These are phyloP conservation scores for Candida freyschussii DNA, from an alignment of 1,139 yeast genomes.

Conservation along the genomic window DNA sequence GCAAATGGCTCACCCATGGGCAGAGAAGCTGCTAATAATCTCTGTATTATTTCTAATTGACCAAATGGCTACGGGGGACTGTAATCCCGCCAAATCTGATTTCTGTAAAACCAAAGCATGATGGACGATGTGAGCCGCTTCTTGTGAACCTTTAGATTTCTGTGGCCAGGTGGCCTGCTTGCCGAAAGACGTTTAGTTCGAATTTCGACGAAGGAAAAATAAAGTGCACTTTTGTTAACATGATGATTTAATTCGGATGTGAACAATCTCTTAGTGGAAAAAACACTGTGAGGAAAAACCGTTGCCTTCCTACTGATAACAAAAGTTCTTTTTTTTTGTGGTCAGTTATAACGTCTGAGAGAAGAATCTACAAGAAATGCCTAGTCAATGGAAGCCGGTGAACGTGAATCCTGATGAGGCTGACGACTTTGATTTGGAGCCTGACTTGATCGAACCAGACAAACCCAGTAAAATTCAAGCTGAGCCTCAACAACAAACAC, in stretches of 20 bases:
- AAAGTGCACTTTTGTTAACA: constrained; percentile 12
- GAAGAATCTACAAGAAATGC: constrained; percentile 11
- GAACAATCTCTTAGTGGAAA: constrained; percentile 31
- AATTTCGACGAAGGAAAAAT: too few relatives aligned
- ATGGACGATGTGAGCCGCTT: not conserved
- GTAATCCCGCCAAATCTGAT: too few relatives aligned
- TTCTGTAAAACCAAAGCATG: too few relatives aligned
- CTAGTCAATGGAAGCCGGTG: constrained; percentile 26
- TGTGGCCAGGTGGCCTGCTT: constrained; percentile 18
- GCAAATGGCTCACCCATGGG: too few relatives aligned
- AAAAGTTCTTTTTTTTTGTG: constrained; percentile 10
- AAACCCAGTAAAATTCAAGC: constrained; percentile 7
- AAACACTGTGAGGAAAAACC: constrained; percentile 28
- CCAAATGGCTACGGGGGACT: too few relatives aligned
- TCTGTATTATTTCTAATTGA: too few relatives aligned
- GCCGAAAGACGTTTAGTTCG: constrained; percentile 12
- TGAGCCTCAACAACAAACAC: constrained; percentile 4
- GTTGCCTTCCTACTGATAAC: constrained; percentile 31
- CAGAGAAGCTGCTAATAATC: too few relatives aligned
- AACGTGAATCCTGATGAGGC: constrained; percentile 27
- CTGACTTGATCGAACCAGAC: constrained; percentile 29
- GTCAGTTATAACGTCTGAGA: not conserved
- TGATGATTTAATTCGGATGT: constrained; percentile 30
- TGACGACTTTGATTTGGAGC: constrained; percentile 33
- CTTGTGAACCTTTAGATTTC: constrained; percentile 9